phyloP scores from a whole-genome alignment of 164 flowering plant species.

The Taxillus chinensis region DNA sequence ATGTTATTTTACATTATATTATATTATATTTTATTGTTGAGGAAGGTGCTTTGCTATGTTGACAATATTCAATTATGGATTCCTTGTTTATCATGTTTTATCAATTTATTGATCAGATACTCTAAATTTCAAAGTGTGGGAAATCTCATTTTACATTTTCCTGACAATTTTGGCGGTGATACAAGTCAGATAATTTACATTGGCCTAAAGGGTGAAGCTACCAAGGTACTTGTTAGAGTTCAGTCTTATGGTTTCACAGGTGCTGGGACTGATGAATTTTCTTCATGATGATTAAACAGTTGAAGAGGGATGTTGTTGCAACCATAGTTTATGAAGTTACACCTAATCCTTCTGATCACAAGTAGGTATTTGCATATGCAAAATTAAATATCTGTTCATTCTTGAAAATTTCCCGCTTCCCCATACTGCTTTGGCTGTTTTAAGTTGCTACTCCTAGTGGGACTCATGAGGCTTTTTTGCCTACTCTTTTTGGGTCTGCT shows the following conservation, averaged over 20 bases:
- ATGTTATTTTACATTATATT: no score
- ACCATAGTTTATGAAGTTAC: slow-evolving; percentile 83
- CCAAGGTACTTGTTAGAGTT: slow-evolving; percentile 46
- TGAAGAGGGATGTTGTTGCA: slow-evolving; percentile 92
- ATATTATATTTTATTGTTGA: no score
- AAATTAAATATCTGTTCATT: not conserved
- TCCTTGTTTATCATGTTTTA: slow-evolving; percentile 7
- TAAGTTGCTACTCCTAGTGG: no score
- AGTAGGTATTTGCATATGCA: slow-evolving; percentile 39
- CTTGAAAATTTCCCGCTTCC: no score
- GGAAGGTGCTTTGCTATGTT: not conserved
- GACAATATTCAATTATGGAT: not conserved
- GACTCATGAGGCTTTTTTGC: no score
- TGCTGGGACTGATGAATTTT: slow-evolving; percentile 11
- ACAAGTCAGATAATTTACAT: slow-evolving; percentile 77
- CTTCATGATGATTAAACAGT: slow-evolving; percentile 32
- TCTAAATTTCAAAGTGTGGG: slow-evolving; percentile 92
- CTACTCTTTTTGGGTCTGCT: no score
- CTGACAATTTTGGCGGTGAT: slow-evolving; percentile 85
- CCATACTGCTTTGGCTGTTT: no score
- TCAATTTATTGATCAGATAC: slow-evolving; percentile 34
- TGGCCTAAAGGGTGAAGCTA: slow-evolving; percentile 96
- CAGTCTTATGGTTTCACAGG: not conserved
- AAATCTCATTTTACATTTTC: slow-evolving; percentile 86
- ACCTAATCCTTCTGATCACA: slow-evolving; percentile 99